Evolutionary conservation across 2,329 filamentous ascomycete species (phyloP), one percentile per base, ranked within the genome.

Genomic region (Neofusicoccum kwambonambiense): DNA sequence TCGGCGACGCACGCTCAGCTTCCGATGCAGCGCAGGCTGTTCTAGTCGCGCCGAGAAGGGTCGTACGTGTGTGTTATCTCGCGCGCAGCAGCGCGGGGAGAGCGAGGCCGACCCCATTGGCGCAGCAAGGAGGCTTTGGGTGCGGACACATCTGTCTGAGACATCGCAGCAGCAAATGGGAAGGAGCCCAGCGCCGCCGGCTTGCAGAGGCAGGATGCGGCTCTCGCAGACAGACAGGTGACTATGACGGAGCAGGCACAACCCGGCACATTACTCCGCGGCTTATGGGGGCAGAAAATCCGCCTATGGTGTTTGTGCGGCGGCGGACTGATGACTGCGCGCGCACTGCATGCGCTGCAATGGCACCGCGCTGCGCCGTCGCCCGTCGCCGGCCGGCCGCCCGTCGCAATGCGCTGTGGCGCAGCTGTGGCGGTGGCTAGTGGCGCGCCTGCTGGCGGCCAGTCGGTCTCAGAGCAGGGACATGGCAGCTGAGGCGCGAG

Each of bases 161-260:
- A 60, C 56, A 47, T 27, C 4, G 19, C 27, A 47, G 56, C 56
- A 60, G 56, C 56, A 47, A 60, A 60, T 60, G 42, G 56, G 56
- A 57, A 22, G 27, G 11, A 4, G 42, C 6, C 27, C 56, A 39
- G 41, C 37, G 8, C 7, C n/a, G 31, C 41, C 39, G 41, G 56
- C 22, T 44, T 58, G 54, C 54, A 45, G 41, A 60, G 56, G 56
- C 56, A 60, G 56, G 41, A 60, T 60, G 56, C 56, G 56, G 56
- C 56, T 60, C 56, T 60, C 56, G 56, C 56, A 60, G 42, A 7
- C 31, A 45, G n/a, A 60, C 56, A 60, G 56, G 27, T 60, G 56
- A 60, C 56, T 35, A 22, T 47, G 54, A 35, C 13, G 54, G 15
- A 44, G 54, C 39, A 19, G 8, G 27, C 27, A 5, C 54, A 57